Evolutionary conservation across 2,329 filamentous ascomycete genomes (phyloP).

Genomic region (Boeremia lycopersici): DNA sequence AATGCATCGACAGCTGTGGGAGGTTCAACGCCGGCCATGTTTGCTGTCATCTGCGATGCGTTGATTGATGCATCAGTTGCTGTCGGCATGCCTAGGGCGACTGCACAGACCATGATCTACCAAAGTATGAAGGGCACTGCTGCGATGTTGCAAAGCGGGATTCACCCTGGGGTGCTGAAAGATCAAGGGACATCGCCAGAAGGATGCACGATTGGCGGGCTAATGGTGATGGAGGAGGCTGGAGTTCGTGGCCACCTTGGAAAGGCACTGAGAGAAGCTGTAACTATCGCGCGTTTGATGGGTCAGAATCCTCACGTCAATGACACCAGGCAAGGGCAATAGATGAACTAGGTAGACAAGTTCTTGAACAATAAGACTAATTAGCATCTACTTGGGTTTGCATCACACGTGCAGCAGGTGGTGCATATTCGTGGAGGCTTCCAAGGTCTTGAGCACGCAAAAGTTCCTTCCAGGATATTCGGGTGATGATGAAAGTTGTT

Average conservation of each 20-base stretch:
- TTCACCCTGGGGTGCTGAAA: slow-evolving; percentile 35
- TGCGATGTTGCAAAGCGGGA: slow-evolving; percentile 37
- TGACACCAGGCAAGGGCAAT: slow-evolving; percentile 44
- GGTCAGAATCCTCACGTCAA: slow-evolving; percentile 50
- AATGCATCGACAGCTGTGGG: slow-evolving; percentile 36
- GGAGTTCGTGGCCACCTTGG: slow-evolving; percentile 36
- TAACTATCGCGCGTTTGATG: slow-evolving; percentile 55
- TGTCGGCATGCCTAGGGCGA: slow-evolving; percentile 30
- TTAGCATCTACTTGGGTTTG: no score
- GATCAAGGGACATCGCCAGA: slow-evolving; percentile 40
- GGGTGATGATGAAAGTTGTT: slow-evolving; percentile 3
- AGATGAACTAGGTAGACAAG: background rate
- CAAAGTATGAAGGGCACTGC: slow-evolving; percentile 41
- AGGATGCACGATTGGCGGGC: slow-evolving; percentile 42
- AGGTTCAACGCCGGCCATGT: slow-evolving; percentile 42
- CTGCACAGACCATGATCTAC: slow-evolving; percentile 39
- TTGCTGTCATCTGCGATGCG: slow-evolving; percentile 40
- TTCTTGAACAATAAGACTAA: background rate
- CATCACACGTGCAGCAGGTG: background rate
- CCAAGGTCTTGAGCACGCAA: background rate
- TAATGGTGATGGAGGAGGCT: slow-evolving; percentile 43
- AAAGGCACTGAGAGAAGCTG: slow-evolving; percentile 54
- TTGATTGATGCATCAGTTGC: slow-evolving; percentile 41
- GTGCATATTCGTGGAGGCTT: background rate
- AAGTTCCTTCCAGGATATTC: slow-evolving; percentile 4